Evolutionary conservation across 306 rosid genomes (phyloP).

Genomic region (Cucurbita maxima): DNA sequence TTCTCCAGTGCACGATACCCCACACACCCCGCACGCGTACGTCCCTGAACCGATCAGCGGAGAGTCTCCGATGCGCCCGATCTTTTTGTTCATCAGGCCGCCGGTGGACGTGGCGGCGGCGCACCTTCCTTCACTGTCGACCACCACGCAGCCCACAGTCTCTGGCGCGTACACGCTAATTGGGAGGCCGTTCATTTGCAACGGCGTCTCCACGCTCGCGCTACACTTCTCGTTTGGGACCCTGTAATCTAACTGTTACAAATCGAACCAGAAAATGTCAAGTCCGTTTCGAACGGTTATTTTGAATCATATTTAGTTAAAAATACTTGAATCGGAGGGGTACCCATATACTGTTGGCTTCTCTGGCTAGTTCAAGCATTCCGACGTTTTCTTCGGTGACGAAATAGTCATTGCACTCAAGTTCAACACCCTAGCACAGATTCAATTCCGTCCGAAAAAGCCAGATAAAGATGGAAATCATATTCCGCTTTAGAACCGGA

Average conservation of each 20-base stretch:
- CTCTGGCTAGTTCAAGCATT: constrained; percentile 77
- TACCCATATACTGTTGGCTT: constrained; percentile 81
- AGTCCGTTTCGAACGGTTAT: not conserved
- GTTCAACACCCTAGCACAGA: constrained; percentile 47
- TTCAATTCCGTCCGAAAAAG: not conserved
- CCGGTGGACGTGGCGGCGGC: constrained; percentile 91
- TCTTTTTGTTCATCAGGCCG: constrained; percentile 77
- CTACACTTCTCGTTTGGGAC: constrained; percentile 49
- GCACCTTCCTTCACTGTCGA: constrained; percentile 51
- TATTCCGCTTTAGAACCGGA: not conserved
- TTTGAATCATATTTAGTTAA: not conserved
- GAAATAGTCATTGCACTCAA: constrained; percentile 63
- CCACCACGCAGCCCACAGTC: constrained; percentile 94
- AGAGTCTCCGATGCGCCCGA: constrained; percentile 78
- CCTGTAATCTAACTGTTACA: constrained; percentile 63
- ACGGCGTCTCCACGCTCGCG: constrained; percentile 32
- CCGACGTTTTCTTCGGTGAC: constrained; percentile 71
- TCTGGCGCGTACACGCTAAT: constrained; percentile 77
- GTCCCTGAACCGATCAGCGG: constrained; percentile 83
- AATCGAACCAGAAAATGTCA: not conserved
- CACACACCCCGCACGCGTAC: constrained; percentile 70
- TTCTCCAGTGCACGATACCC: constrained; percentile 87
- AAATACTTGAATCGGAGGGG: not conserved
- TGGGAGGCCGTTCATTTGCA: constrained; percentile 76
- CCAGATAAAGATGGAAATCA: too few species aligned